Evolutionary conservation across 169 alveolate genomes (phyloP), one percentile per base, ranked within the genome.

Genomic region (Eimeria nieschulzi): DNA sequence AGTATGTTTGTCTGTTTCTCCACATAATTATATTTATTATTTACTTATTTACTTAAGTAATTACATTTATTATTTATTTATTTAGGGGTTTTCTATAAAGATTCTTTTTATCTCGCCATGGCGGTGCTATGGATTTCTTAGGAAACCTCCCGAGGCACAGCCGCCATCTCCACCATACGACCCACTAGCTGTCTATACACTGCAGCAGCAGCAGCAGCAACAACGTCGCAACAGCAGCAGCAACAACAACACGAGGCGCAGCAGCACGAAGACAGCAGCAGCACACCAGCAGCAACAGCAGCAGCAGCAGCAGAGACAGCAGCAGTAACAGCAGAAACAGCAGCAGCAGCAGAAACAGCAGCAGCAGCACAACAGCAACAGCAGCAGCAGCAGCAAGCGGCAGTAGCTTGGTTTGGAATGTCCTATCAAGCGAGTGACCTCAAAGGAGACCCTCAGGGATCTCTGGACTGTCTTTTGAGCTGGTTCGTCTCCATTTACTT

Each of bases 401-500:
- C 66, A 1, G 15, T 56, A 12, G 66, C 66, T 17, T 56, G 66
- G 21, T 12, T 15, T 51, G n/a, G 1, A 5, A 75, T 1, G 66
- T 10, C 26, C 25, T 21, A 23, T 54, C n/a, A 39, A 0, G 39
- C 46, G 7, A 39, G 26, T 25, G 19, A 51, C 53, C 12, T 9
- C 2, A 10, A 21, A 68, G 19, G 46, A n/a, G 46, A 33, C 10
- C 10, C 25, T 6, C 53, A 7, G 15, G 66, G 10, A 51, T 53
- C n/a, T 75, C 23, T 7, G 84, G n/a, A 79, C 23, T 21, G 56
- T 23, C 25, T 8, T 7, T 25, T 56, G 51, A 63, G 87, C 17
- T 19, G 39, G 87, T 5, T 59, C 33, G n/a, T 79, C 59, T 79
- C 73, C 66, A 39, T 56, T 53, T 79, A 79, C 73, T 79, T 79